Conservation (phyloP, 73 alveolate species). For the Paramecium caudatum region DNA sequence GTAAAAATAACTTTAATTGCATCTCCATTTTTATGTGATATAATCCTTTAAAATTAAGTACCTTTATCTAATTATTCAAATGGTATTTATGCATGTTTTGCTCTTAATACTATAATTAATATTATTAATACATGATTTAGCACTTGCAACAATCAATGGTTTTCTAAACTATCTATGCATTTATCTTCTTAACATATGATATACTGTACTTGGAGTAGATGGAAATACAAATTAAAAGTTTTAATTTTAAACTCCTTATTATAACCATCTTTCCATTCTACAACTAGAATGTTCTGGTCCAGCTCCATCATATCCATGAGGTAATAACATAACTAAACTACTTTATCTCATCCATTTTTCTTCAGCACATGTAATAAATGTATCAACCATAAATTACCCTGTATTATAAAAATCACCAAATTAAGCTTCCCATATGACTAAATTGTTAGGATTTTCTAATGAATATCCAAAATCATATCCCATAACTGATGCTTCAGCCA, state of each 20-base stretch:
- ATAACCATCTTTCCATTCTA: constrained; percentile 92
- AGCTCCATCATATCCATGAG: constrained; percentile 98
- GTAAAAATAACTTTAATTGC: constrained; percentile 76
- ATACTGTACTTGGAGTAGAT: constrained; percentile 87
- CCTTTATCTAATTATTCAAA: constrained; percentile 77
- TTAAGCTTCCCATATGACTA: constrained; percentile 96
- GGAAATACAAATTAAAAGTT: constrained; percentile 84
- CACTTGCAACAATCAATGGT: constrained; percentile 88
- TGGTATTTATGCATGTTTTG: constrained; percentile 77
- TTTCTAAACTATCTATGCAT: constrained; percentile 92
- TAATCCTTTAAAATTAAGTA: constrained; percentile 80
- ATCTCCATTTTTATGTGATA: constrained; percentile 69
- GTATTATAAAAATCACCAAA: constrained; percentile 80
- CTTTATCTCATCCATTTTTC: constrained; percentile 93
- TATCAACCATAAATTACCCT: constrained; percentile 83
- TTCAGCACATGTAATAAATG: constrained; percentile 91
- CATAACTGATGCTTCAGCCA: constrained; percentile 84
- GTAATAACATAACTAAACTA: constrained; percentile 90
- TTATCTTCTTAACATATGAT: constrained; percentile 90
- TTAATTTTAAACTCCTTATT: constrained; percentile 77
- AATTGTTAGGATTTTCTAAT: constrained; percentile 87
- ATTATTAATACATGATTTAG: constrained; percentile 79
- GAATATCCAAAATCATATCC: constrained; percentile 89
- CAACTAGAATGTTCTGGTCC: constrained; percentile 98
- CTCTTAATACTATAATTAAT: constrained; percentile 69